Evolutionary conservation across 2,329 filamentous ascomycete species (phyloP), one percentile per base, ranked within the genome.

Genomic region (Sporothrix phasma): DNA sequence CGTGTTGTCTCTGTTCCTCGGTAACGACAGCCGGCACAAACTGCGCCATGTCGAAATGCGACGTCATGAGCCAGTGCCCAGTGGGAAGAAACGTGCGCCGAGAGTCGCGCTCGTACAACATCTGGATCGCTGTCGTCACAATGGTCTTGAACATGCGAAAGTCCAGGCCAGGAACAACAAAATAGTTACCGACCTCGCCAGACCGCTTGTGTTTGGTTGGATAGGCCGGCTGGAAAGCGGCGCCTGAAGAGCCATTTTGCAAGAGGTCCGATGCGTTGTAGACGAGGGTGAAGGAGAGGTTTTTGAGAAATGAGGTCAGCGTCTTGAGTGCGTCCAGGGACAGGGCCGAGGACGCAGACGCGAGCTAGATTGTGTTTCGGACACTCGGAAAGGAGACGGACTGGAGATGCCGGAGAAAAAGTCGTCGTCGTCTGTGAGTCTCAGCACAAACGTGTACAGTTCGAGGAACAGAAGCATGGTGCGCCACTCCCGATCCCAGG

Each of bases 351-450:
- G 76, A 79, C 74, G 81, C 67, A 81, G 80, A 62, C 78, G 80
- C 61, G 79, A 82, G 7, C 53, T 11, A 0, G 64, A 13, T 29
- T 79, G 77, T 45, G 74, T 76, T 26, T 22, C 24, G 24, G 26
- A 13, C 5, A 41, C 59, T 26, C 22, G 17, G 3, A 61, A 26
- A 8, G 46, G 17, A 22, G 45, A 19, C 10, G 46, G 13, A 17
- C 5, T 37, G 1, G 58, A 13, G 66, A 83, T 76, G 63, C 81
- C 80, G 64, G 85, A 83, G 67, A 96, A 88, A 72, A 99, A 99
- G 70, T 99, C 94, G 69, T 97, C 93, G 68, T 99, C 94, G 69
- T 99, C 94, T 73, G 93, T 96, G 39, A 97, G 85, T 69, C 94
- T 89, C 13, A 97, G 79, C 2, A 97, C 85, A 72, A 97, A 97